Conservation (phyloP, 2,329 filamentous ascomycete species). For the Hypoxylon sp. region DNA sequence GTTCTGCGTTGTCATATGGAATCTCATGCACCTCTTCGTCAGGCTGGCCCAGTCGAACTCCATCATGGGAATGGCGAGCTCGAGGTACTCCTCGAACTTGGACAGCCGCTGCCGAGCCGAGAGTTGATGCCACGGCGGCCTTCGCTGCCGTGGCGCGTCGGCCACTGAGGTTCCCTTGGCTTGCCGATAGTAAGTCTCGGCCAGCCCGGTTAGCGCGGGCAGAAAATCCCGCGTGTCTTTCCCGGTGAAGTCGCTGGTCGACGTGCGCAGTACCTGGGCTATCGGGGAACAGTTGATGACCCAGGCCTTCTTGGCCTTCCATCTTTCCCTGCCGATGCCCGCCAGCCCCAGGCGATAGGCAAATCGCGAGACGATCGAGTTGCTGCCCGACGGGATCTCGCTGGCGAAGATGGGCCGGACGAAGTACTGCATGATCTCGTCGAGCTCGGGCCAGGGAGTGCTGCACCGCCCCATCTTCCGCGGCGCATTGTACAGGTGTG, state of each 20-base stretch:
- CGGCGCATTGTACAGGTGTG: not conserved
- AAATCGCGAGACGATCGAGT: not conserved
- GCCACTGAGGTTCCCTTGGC: too few relatives aligned
- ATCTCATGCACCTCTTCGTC: not conserved
- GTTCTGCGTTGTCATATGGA: not conserved
- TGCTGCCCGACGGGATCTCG: not conserved
- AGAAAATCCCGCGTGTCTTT: too few relatives aligned
- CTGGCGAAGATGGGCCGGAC: not conserved
- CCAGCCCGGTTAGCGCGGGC: too few relatives aligned
- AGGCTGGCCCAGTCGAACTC: not conserved
- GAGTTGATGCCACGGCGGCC: not conserved
- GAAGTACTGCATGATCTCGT: not conserved
- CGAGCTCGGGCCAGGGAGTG: not conserved
- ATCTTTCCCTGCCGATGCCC: too few relatives aligned
- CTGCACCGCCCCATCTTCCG: not conserved
- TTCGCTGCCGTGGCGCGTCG: too few relatives aligned
- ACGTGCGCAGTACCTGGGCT: too few relatives aligned
- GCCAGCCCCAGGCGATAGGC: not conserved
- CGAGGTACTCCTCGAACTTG: not conserved
- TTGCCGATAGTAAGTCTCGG: too few relatives aligned
- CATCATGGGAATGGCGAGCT: not conserved
- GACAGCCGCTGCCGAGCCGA: not conserved
- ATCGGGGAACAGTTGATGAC: too few relatives aligned
- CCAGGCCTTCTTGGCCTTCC: too few relatives aligned
- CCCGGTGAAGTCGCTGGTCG: too few relatives aligned